Percentiles rank a stretch among this genome's conserved stretches.
phyloP scores from a whole-genome alignment of 2,329 filamentous ascomycete species.

The Clathrospora elynae region DNA sequence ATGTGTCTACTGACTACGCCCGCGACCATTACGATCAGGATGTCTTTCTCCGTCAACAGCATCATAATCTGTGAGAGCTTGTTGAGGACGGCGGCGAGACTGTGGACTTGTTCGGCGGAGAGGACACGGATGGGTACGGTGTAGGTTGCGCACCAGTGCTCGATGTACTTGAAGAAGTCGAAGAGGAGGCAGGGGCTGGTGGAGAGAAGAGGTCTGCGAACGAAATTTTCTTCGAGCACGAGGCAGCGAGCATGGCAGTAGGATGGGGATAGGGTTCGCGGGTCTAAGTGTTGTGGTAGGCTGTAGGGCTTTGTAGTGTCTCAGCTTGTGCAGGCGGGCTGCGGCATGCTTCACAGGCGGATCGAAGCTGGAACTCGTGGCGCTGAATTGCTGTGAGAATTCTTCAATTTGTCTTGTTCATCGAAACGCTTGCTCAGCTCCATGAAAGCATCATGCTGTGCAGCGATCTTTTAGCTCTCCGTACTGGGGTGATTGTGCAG shows the following conservation, averaged over 20 bases:
- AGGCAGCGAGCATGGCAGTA: too few relatives aligned
- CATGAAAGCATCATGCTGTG: too few relatives aligned
- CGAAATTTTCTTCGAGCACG: slow-evolving; percentile 1
- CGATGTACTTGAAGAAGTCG: slow-evolving; percentile 32
- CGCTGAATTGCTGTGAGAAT: too few relatives aligned
- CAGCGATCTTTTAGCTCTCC: too few relatives aligned
- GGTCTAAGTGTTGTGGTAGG: too few relatives aligned
- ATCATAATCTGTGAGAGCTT: slow-evolving; percentile 9
- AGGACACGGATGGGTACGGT: slow-evolving; percentile 7
- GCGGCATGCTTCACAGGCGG: too few relatives aligned
- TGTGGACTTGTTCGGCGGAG: slow-evolving; percentile 4
- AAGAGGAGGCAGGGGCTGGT: slow-evolving; percentile 24
- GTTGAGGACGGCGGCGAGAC: slow-evolving; percentile 3
- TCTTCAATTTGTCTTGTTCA: too few relatives aligned
- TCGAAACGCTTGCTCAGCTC: too few relatives aligned
- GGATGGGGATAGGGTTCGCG: slow-evolving; percentile 13
- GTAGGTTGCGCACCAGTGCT: slow-evolving; percentile 19
- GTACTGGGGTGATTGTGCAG: too few relatives aligned
- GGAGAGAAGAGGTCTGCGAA: slow-evolving; percentile 17
- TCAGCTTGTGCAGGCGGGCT: too few relatives aligned
- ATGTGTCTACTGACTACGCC: slow-evolving; percentile 19
- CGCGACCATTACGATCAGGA: slow-evolving; percentile 18
- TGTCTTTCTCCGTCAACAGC: slow-evolving; percentile 17
- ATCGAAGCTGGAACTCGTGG: too few relatives aligned
- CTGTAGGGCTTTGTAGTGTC: too few relatives aligned